Conservation (phyloP, 495 filamentous ascomycete genomes). For the Entonaema liquescens region DNA sequence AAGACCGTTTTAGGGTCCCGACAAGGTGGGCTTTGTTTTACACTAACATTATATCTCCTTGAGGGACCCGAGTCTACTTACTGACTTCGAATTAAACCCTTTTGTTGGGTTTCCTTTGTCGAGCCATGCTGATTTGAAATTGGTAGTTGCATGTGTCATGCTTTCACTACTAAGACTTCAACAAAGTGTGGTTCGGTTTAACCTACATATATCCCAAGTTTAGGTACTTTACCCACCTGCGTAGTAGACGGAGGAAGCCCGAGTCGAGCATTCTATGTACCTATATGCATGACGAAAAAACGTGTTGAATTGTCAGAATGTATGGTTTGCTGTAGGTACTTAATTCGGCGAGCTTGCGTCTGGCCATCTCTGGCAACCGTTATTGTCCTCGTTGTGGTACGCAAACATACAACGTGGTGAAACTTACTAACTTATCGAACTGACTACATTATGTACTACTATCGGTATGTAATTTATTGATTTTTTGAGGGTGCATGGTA, state of each 20-base stretch:
- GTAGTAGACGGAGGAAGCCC: background rate
- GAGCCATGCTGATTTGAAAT: background rate
- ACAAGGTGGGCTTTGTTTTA: background rate
- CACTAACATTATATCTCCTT: background rate
- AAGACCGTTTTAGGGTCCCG: constrained; percentile 1
- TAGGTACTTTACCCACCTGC: background rate
- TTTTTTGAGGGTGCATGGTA: background rate
- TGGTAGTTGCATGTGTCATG: background rate
- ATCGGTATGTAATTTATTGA: background rate
- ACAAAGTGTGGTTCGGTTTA: background rate
- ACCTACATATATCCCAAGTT: background rate
- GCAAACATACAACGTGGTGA: background rate
- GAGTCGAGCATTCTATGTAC: background rate
- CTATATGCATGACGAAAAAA: background rate
- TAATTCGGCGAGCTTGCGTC: background rate
- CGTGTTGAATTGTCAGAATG: constrained; percentile 1
- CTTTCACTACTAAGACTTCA: background rate
- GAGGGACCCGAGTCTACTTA: constrained; percentile 11
- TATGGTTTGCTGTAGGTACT: constrained; percentile 7
- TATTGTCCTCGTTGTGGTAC: background rate
- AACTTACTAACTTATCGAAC: background rate
- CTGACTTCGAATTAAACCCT: background rate
- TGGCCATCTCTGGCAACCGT: background rate
- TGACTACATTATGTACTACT: background rate
- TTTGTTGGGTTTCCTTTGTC: background rate